Conservation (phyloP, 2,329 filamentous ascomycete species). For the Clathrospora elynae region DNA sequence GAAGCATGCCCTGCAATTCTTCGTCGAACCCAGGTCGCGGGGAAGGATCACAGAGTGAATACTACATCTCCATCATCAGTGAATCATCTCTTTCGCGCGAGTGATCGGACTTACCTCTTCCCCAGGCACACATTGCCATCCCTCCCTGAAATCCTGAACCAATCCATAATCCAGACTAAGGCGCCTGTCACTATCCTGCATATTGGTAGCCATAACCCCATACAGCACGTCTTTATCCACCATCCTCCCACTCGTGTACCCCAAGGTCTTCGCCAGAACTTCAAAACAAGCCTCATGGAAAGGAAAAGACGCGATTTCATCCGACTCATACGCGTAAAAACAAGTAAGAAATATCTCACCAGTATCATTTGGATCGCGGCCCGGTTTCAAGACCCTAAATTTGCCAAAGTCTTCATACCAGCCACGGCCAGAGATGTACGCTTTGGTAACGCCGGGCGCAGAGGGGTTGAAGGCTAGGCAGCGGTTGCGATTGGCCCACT, state of each 20-base stretch:
- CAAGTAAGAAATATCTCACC: slow-evolving; percentile 1
- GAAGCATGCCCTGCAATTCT: slow-evolving; percentile 14
- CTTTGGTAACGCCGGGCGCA: slow-evolving; percentile 10
- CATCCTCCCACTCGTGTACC: neutral
- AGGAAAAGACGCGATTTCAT: slow-evolving; percentile 13
- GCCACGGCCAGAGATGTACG: slow-evolving; percentile 23
- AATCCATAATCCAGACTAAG: slow-evolving; percentile 23
- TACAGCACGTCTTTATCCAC: slow-evolving; percentile 26
- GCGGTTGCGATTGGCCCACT: slow-evolving; percentile 19
- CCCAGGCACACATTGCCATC: slow-evolving; percentile 19
- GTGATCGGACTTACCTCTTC: slow-evolving; percentile 22
- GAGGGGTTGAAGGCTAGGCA: slow-evolving; percentile 22
- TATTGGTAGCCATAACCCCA: slow-evolving; percentile 4
- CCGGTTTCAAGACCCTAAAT: slow-evolving; percentile 3
- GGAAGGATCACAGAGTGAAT: slow-evolving; percentile 15
- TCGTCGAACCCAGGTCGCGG: slow-evolving; percentile 3
- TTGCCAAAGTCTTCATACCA: slow-evolving; percentile 15
- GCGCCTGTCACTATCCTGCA: slow-evolving; percentile 1
- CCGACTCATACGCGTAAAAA: slow-evolving; percentile 7
- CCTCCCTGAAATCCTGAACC: slow-evolving; percentile 7
- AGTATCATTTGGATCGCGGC: slow-evolving; percentile 19
- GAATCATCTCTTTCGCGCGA: no score
- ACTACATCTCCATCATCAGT: slow-evolving; percentile 3
- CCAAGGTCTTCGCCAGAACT: slow-evolving; percentile 21
- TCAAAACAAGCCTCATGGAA: slow-evolving; percentile 29